phyloP scores from a whole-genome alignment of 1,139 yeast genomes.

The Scheffersomyces quercinus region DNA sequence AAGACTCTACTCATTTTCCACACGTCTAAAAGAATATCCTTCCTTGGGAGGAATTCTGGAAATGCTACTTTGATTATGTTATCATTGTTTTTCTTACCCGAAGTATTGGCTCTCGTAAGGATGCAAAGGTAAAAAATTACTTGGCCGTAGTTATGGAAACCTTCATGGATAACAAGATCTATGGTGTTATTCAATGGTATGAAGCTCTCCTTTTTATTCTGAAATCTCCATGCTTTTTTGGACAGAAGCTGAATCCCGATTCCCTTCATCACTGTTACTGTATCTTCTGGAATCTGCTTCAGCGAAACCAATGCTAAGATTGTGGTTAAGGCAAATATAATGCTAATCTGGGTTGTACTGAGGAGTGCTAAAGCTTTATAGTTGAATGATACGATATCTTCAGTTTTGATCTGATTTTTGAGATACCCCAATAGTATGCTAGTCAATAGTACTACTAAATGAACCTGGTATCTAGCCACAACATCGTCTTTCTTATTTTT shows the following conservation, averaged over 20 bases:
- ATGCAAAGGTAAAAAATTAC: constrained; percentile 63
- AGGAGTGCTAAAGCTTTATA: no score
- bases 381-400: neutral
- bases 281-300: constrained; percentile 33
- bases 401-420: neutral
- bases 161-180: constrained; percentile 68
- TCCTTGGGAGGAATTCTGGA: constrained; percentile 47
- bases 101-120: constrained; percentile 33
- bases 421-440: constrained; percentile 4
- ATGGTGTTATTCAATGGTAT: constrained; percentile 54
- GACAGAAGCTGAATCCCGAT: constrained; percentile 38
- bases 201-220: constrained; percentile 27
- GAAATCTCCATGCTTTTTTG: constrained; percentile 30
- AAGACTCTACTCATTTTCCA: constrained; percentile 41
- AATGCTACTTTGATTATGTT: constrained; percentile 49
- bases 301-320: constrained; percentile 9
- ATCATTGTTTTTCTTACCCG: constrained; percentile 14
- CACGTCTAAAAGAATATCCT: constrained; percentile 41
- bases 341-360: neutral
- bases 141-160: constrained; percentile 59
- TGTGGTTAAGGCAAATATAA: constrained; percentile 7
- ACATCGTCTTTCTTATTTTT: constrained; percentile 11
- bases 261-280: constrained; percentile 36
- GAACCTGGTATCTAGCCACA: constrained; percentile 12
- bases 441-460: constrained; percentile 11